A percentile compares a stretch with the other conserved stretches of the same genome.
phyloP scores from a whole-genome alignment of 495 filamentous ascomycete genomes.

The Neurospora sp. region DNA sequence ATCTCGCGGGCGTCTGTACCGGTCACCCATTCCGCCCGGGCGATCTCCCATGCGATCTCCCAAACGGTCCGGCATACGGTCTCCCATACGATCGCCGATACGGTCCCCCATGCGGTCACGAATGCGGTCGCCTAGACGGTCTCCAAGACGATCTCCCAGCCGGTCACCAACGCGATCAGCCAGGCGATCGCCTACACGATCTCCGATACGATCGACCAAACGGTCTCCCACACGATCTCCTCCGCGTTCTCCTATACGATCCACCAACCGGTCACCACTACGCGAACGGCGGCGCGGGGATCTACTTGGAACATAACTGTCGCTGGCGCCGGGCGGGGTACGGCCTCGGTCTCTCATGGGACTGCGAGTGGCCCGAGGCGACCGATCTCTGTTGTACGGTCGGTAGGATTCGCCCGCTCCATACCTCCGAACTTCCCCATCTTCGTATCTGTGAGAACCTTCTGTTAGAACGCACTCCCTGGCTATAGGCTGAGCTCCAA shows the following conservation, averaged over 20 bases:
- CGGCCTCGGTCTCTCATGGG: slow-evolving; percentile 28
- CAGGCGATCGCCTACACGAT: slow-evolving; percentile 27
- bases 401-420: slow-evolving; percentile 48
- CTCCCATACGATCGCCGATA: background rate
- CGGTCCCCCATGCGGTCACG: background rate
- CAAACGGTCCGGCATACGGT: background rate
- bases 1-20: slow-evolving; percentile 19
- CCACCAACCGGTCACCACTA: slow-evolving; percentile 10
- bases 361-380: slow-evolving; percentile 32
- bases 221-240: slow-evolving; percentile 8
- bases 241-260: slow-evolving; percentile 15
- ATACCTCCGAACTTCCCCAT: slow-evolving; percentile 44
- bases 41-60: background rate
- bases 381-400: slow-evolving; percentile 38
- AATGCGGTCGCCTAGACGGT: background rate
- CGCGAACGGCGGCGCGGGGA: slow-evolving; percentile 26
- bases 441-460: slow-evolving; percentile 30
- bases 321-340: slow-evolving; percentile 21
- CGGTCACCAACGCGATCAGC: slow-evolving; percentile 22
- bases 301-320: slow-evolving; percentile 26
- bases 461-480: background rate
- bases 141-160: slow-evolving; percentile 5
- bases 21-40: slow-evolving; percentile 22
- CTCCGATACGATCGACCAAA: slow-evolving; percentile 19
- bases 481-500: background rate